Percentiles rank a stretch among this genome's conserved stretches.
phyloP scores from a whole-genome alignment of 805 yeast genomes.

The Lipomyces mesembrius region DNA sequence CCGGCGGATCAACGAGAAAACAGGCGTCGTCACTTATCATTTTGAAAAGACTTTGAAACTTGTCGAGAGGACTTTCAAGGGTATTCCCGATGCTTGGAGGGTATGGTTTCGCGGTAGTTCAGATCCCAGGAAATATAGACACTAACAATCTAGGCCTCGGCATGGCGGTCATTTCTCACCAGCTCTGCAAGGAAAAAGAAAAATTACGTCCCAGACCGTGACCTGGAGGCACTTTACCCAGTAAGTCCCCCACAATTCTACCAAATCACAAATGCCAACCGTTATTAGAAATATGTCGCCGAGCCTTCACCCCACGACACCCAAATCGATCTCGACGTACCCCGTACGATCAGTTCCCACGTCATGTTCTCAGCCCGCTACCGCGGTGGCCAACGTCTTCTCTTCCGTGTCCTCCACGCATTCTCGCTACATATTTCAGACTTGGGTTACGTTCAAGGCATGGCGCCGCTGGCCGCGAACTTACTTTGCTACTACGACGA shows the following conservation, averaged over 20 bases:
- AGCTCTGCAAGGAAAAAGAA: slow-evolving; percentile 13
- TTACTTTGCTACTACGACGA: slow-evolving; percentile 44
- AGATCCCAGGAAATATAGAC: neutral
- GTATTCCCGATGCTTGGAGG: slow-evolving; percentile 39
- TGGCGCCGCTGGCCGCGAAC: slow-evolving; percentile 52
- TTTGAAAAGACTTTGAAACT: slow-evolving; percentile 25
- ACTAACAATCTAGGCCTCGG: slow-evolving; percentile 16
- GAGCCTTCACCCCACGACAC: slow-evolving; percentile 30
- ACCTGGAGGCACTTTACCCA: slow-evolving; percentile 9
- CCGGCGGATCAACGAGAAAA: slow-evolving; percentile 3
- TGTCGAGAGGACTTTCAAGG: slow-evolving; percentile 30
- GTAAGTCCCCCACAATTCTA: neutral
- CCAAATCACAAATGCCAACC: neutral
- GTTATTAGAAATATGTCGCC: slow-evolving; percentile 10
- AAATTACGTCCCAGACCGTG: slow-evolving; percentile 10
- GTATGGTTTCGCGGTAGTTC: neutral
- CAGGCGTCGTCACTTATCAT: slow-evolving; percentile 7
- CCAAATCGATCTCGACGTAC: slow-evolving; percentile 39
- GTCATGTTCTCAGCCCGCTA: slow-evolving; percentile 37
- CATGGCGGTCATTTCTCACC: slow-evolving; percentile 37
- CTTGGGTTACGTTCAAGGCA: slow-evolving; percentile 47
- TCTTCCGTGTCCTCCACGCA: slow-evolving; percentile 38
- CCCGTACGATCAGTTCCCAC: slow-evolving; percentile 35
- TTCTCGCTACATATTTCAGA: slow-evolving; percentile 34
- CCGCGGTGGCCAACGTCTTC: slow-evolving; percentile 37